Percentiles rank a stretch among this genome's conserved stretches.
phyloP scores from a whole-genome alignment of 2,329 filamentous ascomycete species.

The Diatrype stigma region DNA sequence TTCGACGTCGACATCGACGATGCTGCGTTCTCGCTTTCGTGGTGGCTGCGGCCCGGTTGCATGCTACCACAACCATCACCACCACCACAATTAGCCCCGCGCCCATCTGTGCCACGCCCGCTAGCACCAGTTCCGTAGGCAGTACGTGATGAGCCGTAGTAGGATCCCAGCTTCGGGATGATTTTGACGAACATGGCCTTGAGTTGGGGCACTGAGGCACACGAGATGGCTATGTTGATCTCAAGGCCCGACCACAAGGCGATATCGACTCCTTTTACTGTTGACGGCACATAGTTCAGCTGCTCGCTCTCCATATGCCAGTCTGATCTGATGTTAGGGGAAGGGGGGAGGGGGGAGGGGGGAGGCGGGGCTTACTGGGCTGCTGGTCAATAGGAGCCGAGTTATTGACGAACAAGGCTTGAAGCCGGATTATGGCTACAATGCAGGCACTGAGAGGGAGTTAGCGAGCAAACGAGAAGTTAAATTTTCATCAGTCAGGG shows the following conservation, averaged over 20 bases:
- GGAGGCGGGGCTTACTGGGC: slow-evolving; percentile 2
- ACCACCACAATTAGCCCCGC: slow-evolving; percentile 1
- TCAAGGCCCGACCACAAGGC: slow-evolving; percentile 28
- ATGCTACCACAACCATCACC: not conserved
- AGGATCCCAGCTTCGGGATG: slow-evolving; percentile 16
- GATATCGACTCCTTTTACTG: slow-evolving; percentile 4
- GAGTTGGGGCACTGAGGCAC: slow-evolving; percentile 29
- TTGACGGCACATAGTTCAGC: no score
- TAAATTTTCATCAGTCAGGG: not conserved
- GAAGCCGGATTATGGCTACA: slow-evolving; percentile 19
- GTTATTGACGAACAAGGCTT: slow-evolving; percentile 11
- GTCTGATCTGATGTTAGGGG: no score
- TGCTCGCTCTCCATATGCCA: no score
- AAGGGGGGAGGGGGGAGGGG: no score
- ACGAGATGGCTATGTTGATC: slow-evolving; percentile 31
- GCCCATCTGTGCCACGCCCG: slow-evolving; percentile 1
- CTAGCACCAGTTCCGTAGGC: slow-evolving; percentile 1
- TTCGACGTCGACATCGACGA: no score
- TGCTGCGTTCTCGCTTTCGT: not conserved
- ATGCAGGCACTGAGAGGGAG: slow-evolving; percentile 15
- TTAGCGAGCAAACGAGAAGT: not conserved
- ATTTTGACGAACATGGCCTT: slow-evolving; percentile 27
- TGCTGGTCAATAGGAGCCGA: slow-evolving; percentile 9
- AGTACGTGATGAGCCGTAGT: slow-evolving; percentile 5
- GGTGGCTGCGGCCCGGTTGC: not conserved